Evolutionary conservation across 345 rosid species (phyloP), one percentile per base, ranked within the genome.

Genomic region (Diplotaxis tenuifolia): DNA sequence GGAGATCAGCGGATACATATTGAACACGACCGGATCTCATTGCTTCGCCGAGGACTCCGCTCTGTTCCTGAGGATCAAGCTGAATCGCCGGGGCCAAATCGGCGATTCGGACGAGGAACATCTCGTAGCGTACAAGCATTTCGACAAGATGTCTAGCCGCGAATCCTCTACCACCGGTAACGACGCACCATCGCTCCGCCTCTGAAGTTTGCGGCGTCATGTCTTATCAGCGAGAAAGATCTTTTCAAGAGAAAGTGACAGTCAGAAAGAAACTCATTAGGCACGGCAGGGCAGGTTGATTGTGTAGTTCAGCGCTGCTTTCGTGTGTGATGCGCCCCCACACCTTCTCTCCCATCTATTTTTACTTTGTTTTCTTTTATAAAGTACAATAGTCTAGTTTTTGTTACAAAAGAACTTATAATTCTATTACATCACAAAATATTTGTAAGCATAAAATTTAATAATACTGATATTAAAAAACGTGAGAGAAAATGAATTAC

Each of bases 151-250:
- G 96, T 66, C 92, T 86, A 0, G 96, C 99, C 0, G 87, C 88
- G 67, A 95, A 95, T 49, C 96, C 99, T 75, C 99, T 84, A 57
- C 96, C 99, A 0, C 99, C 99, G 0, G 97, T 95, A 28, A 95
- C 96, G 50, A 87, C 84, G 56, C 96, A 92, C 93, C 96, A 90
- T 49, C 81, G 83, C 79, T 83, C 85, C 67, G 68, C 83, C 69
- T 29, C 81, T 9, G 72, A 78, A 65, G 32, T 29, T 64, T 63
- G 64, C 58, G 9, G 12, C 73, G 72, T 53, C 86, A 85, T 68
- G 36, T 47, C 71, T 68, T 49, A 40, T 20, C 70, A 73, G 60
- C 25, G 18, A 28, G 21, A 55, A 53, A 31, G 27, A 29, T 25
- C 28, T 25, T 25, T 25, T 45, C 7, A 5, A 45, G 34, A n/a